phyloP scores from a whole-genome alignment of 108 stramenopile genomes.

The Fistulifera pelliculosa region DNA sequence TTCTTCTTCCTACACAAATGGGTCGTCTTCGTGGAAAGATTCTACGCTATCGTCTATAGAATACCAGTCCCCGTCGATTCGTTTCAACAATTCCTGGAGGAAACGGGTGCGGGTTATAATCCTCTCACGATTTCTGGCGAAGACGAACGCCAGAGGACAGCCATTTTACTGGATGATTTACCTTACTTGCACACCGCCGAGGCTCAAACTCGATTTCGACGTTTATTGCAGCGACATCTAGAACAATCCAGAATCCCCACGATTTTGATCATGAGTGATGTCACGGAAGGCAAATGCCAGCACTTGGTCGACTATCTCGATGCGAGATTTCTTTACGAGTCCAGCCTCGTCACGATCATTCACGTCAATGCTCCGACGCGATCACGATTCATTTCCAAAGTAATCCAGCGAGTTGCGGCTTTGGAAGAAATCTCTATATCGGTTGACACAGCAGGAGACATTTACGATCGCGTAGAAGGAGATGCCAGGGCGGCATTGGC shows the following conservation, averaged over 20 bases:
- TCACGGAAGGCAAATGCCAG: conserved; percentile 67
- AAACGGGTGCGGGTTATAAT: conserved; percentile 41
- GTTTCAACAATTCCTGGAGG: conserved; percentile 64
- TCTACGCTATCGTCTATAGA: conserved; percentile 19
- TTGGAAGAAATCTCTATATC: background rate
- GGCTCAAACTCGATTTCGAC: conserved; percentile 44
- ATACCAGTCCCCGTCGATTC: conserved; percentile 39
- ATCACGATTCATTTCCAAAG: conserved; percentile 57
- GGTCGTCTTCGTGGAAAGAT: background rate
- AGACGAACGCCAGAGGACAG: conserved; percentile 11
- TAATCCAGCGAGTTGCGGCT: conserved; percentile 34
- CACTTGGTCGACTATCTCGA: conserved; percentile 68
- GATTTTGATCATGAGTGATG: conserved; percentile 68
- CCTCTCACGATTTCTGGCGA: conserved; percentile 12
- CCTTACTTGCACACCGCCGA: conserved; percentile 54
- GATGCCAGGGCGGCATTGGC: conserved; percentile 83
- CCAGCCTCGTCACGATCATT: conserved; percentile 29
- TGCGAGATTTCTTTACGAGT: conserved; percentile 35
- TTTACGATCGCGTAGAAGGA: conserved; percentile 56
- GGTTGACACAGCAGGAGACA: conserved; percentile 41
- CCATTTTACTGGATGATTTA: conserved; percentile 67
- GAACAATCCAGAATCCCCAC: conserved; percentile 44
- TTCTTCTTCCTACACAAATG: conserved; percentile 15
- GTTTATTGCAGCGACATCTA: conserved; percentile 51
- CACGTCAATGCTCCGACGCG: conserved; percentile 66